Evolutionary conservation across 148 eudicot genomes (phyloP).

Genomic region (Vaccinium vitisidaea): DNA sequence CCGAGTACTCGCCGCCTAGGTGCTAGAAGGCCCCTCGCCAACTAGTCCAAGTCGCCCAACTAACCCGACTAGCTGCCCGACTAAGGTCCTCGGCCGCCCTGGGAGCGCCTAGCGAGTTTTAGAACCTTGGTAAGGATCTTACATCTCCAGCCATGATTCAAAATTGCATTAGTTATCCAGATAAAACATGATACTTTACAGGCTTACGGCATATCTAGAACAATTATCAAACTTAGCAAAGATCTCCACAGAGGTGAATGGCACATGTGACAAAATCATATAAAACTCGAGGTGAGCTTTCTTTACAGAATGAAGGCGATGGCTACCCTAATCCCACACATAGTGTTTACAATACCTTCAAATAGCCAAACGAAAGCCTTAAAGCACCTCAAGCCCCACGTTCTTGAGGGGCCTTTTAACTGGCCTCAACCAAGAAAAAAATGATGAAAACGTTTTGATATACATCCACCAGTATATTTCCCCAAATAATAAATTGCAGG

Average conservation of each 20-base stretch:
- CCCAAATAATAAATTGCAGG: neutral
- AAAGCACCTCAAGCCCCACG: neutral
- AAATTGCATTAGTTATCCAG: neutral
- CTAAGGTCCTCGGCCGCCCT: too few relatives aligned
- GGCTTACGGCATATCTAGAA: neutral
- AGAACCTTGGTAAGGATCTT: neutral
- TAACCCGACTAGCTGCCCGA: too few relatives aligned
- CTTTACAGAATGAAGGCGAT: slow-evolving; percentile 3
- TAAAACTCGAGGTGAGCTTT: neutral
- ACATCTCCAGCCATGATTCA: neutral
- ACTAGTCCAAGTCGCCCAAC: too few relatives aligned
- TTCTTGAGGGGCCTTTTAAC: slow-evolving; percentile 1
- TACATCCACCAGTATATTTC: neutral
- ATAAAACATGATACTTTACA: slow-evolving; percentile 5
- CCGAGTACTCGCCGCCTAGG: too few relatives aligned
- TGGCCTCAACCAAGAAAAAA: slow-evolving; percentile 5
- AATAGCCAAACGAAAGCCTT: slow-evolving; percentile 1
- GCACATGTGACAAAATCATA: neutral
- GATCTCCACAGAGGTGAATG: neutral
- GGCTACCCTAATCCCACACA: neutral
- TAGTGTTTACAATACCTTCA: neutral
- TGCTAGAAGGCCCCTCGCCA: too few relatives aligned
- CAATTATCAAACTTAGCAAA: neutral
- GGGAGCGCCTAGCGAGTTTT: too few relatives aligned
- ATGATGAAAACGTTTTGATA: neutral